A percentile compares a stretch with the other conserved stretches of the same genome.
Evolutionary conservation across 2,329 filamentous ascomycete species (phyloP).

Genomic region (Knufia petricola): DNA sequence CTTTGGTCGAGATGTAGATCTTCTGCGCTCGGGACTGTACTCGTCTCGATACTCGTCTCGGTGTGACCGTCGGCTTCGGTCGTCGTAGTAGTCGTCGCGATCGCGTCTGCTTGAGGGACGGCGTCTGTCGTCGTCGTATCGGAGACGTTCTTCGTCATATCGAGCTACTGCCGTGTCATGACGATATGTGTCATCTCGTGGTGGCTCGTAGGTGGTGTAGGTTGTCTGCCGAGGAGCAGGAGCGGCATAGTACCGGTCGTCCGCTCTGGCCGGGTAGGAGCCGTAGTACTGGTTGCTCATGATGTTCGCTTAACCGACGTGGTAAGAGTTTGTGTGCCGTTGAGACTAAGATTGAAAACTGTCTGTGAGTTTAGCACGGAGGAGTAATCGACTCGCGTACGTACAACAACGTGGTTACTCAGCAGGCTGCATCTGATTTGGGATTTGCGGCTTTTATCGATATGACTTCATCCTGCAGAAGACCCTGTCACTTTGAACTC

Average conservation of each 20-base stretch:
- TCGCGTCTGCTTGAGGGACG: constrained; percentile 5
- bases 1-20: neutral
- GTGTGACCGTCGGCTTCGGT: no score
- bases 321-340: no score
- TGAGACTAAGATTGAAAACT: no score
- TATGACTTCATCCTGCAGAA: constrained; percentile 3
- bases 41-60: constrained; percentile 14
- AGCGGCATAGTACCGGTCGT: constrained; percentile 6
- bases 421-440: neutral
- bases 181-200: constrained; percentile 18
- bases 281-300: constrained; percentile 11
- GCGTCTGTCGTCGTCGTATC: constrained; percentile 15
- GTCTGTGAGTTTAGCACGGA: no score
- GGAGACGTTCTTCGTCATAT: constrained; percentile 13
- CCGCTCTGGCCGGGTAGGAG: constrained; percentile 9
- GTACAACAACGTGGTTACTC: neutral
- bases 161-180: constrained; percentile 17
- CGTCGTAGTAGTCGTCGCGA: constrained; percentile 14
- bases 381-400: no score
- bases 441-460: constrained; percentile 6
- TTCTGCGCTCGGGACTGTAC: constrained; percentile 3
- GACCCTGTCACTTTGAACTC: neutral
- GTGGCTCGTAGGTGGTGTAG: constrained; percentile 15
- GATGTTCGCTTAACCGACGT: constrained; percentile 10
- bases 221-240: constrained; percentile 4